phyloP scores from a whole-genome alignment of 1,139 yeast genomes.

The Suhomyces anneliseae region DNA sequence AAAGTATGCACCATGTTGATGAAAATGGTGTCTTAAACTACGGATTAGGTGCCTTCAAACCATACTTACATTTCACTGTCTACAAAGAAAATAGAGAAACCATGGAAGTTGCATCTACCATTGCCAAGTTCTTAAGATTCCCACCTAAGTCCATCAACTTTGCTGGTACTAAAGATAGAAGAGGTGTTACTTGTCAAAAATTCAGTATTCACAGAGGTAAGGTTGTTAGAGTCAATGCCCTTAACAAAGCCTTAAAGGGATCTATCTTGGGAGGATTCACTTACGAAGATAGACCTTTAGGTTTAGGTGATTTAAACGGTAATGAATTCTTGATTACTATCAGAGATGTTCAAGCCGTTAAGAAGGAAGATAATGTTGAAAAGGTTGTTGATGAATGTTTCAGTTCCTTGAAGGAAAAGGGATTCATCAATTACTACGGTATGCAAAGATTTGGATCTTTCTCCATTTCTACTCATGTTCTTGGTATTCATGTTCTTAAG shows the following conservation, averaged over 20 bases:
- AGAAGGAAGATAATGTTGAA: constrained; percentile 34
- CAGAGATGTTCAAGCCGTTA: constrained; percentile 56
- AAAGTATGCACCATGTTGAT: constrained; percentile 51
- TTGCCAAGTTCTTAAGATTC: constrained; percentile 70
- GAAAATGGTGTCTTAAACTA: constrained; percentile 49
- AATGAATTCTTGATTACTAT: constrained; percentile 85
- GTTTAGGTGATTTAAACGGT: constrained; percentile 81
- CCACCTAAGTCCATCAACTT: constrained; percentile 70
- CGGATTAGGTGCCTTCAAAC: constrained; percentile 68
- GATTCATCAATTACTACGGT: constrained; percentile 92
- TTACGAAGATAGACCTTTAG: constrained; percentile 63
- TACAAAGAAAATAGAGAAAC: constrained; percentile 97
- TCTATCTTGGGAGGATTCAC: constrained; percentile 74
- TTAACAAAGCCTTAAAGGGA: constrained; percentile 74
- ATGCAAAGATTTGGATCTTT: constrained; percentile 98
- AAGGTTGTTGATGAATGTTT: constrained; percentile 53
- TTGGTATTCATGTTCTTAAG: constrained; percentile 71
- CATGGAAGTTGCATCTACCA: constrained; percentile 84
- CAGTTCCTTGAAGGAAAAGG: constrained; percentile 58
- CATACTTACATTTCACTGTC: constrained; percentile 72
- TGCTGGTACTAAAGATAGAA: constrained; percentile 96
- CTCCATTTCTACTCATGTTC: constrained; percentile 82
- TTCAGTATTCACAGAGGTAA: constrained; percentile 70
- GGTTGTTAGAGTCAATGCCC: constrained; percentile 74
- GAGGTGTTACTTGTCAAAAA: constrained; percentile 92